Evolutionary conservation across 306 rosid genomes (phyloP), one percentile per base, ranked within the genome.

Genomic region (Datisca glomerata): DNA sequence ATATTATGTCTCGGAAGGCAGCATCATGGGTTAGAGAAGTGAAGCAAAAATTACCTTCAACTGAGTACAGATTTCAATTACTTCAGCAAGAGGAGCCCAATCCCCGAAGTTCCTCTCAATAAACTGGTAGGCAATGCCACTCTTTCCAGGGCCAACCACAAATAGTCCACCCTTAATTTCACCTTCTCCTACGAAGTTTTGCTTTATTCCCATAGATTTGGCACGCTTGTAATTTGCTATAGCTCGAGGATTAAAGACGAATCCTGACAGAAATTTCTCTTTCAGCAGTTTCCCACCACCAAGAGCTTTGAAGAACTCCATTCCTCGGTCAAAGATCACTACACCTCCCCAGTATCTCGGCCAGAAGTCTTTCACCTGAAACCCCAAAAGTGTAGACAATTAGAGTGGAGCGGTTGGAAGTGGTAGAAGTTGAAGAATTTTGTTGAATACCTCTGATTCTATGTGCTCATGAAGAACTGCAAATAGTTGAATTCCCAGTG

Each of bases 311-410:
- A 64, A 86, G 65, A 86, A 82, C 24, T 63, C 87, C 65, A 61
- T 54, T 8, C 70, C 44, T 1, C 54, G 57, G 57, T 79, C 94
- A 24, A 43, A 64, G 45, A 86, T 56, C 12, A 86, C 87, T 14
- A 57, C 56, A n/a, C 96, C 94, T 20, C 96, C 96, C 96, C 94
- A 86, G 24, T 79, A 86, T 59, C 93, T 47, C 29, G 94, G 96
- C 96, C 94, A 86, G 70, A 82, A 79, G 64, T 79, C 76, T 49
- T 58, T 79, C 27, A 86, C 77, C 92, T 81, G 69, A 62, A 66
- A 37, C 59, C 37, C 15, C 51, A 16, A 16, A 36, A 40, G 12
- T 15, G 61, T 49, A 74, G 51, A 34, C 23, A 54, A 52, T 32
- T 32, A 57, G 49, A 4, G n/a, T 35, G 15, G 40, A 18, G 52